Base-by-base conservation (phyloP, 2,329 filamentous ascomycete genomes). In the Xylariaceae sp. region DNA sequence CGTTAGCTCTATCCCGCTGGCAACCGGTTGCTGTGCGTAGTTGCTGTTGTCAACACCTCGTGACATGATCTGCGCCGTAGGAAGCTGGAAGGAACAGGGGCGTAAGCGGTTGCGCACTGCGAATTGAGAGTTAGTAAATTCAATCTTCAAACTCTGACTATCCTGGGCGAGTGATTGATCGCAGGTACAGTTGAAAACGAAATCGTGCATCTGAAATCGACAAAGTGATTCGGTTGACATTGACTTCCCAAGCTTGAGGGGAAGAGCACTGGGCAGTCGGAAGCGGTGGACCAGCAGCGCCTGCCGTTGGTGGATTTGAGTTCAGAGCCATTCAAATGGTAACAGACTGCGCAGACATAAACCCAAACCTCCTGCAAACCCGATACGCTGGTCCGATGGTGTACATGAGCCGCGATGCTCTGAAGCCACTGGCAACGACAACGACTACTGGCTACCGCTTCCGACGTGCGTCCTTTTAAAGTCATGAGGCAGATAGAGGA, bases 1-100 rank as follows among this genome's bases (percentile, higher is more conserved):
- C 41, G 54, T 35, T 38, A 56, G 56, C 46, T 59, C 57, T 52
- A 60, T 64, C 46, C 62, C 61, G 47, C 59, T 57, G 14, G 57
- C 57, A 32, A 47, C 56, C 39, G 56, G 54, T 53, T 63, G 61
- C 50, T 63, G 59, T 50, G 42, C 41, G 47, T 61, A 60, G 47
- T 45, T 48, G 39, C 58, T 60, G 55, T 59, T 58, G 39, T 59
- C 52, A 40, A 51, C 54, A 45, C 62, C 62, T 45, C 54, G 62
- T 48, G 62, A 65, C 64, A 66, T 66, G 45, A 46, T 51, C 50
- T 44, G 33, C 35, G 41, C 22, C 32, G 31, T 31, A 44, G 18
- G 27, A 40, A 33, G 39, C 27, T 40, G 17, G 36, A 14, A 27
- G 18, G 49, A 60, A 44, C 22, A 50, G 30, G 41, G 48, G 52